Percentiles rank a stretch among this genome's conserved stretches.
These are phyloP conservation scores for Stemphylium lycopersici DNA, from an alignment of 2,329 filamentous ascomycete genomes.

Conservation along the genomic window DNA sequence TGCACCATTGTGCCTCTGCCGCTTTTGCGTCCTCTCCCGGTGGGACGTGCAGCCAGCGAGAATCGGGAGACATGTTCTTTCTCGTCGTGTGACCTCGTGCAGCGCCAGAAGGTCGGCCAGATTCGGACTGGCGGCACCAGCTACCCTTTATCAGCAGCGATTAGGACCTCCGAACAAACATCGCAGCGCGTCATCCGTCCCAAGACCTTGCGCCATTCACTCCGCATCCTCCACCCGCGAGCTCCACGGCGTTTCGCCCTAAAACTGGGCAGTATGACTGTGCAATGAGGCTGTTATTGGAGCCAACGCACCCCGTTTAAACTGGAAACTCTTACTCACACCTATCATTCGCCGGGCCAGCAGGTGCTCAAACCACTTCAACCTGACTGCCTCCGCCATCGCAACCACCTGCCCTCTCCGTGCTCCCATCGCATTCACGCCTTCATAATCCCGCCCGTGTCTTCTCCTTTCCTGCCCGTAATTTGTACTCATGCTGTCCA, in stretches of 20 bases:
- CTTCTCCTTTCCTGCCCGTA: constrained; percentile 5
- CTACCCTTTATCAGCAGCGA: constrained; percentile 35
- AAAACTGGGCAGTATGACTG: constrained; percentile 21
- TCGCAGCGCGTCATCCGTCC: constrained; percentile 39
- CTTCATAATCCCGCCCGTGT: constrained; percentile 16
- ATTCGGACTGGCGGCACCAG: constrained; percentile 23
- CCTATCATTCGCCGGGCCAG: constrained; percentile 38
- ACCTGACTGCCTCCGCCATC: constrained; percentile 34
- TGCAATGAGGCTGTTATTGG: constrained; percentile 34
- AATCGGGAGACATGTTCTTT: constrained; percentile 7
- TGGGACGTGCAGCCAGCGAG: constrained; percentile 9
- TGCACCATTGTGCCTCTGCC: constrained; percentile 7
- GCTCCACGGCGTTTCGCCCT: constrained; percentile 31
- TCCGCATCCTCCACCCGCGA: constrained; percentile 25
- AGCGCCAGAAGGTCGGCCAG: constrained; percentile 22
- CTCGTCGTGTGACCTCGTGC: constrained; percentile 34
- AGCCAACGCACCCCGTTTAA: constrained; percentile 42
- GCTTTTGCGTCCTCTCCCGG: background rate
- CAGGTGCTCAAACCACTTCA: constrained; percentile 40
- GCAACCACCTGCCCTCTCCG: constrained; percentile 26
- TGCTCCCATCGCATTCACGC: constrained; percentile 21
- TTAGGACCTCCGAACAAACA: constrained; percentile 28
- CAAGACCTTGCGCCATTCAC: constrained; percentile 24
- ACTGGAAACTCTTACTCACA: constrained; percentile 38
- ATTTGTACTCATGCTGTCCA: constrained; percentile 34